Percentiles rank a stretch among this genome's conserved stretches.
phyloP scores from a whole-genome alignment of 169 alveolate genomes.

The Theileria orientalis region DNA sequence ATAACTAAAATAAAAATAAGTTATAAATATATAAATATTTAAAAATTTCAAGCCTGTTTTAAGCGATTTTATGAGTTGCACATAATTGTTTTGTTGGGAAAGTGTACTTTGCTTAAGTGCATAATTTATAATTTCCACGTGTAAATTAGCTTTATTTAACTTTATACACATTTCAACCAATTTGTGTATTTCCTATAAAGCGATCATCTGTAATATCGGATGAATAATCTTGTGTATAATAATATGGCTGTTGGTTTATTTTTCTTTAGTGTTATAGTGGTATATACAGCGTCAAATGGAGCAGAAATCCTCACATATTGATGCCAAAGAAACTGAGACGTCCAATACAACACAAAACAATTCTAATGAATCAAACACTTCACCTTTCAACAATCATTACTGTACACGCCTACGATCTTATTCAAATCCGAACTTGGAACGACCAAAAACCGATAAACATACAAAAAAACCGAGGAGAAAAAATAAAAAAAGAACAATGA shows the following conservation, averaged over 20 bases:
- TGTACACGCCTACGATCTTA: background rate
- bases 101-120: conserved; percentile 15
- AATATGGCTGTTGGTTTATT: conserved; percentile 20
- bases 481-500: background rate
- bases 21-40: background rate
- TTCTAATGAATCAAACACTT: background rate
- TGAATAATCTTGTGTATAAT: background rate
- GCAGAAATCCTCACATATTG: conserved; percentile 1
- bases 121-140: background rate
- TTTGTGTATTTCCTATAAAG: background rate
- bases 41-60: background rate
- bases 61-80: conserved; percentile 1
- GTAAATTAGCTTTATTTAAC: conserved; percentile 1
- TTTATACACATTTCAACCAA: conserved; percentile 7
- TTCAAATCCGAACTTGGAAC: background rate
- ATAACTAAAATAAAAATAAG: background rate
- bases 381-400: background rate
- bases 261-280: background rate
- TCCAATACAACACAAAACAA: background rate
- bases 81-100: conserved; percentile 24
- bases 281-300: conserved; percentile 21
- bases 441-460: background rate
- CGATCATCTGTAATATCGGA: conserved; percentile 21
- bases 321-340: conserved; percentile 3
- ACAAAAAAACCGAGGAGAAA: background rate